Evolutionary conservation across 2,329 filamentous ascomycete species (phyloP), one percentile per base, ranked within the genome.

Genomic region (Botrytis sinoallii): DNA sequence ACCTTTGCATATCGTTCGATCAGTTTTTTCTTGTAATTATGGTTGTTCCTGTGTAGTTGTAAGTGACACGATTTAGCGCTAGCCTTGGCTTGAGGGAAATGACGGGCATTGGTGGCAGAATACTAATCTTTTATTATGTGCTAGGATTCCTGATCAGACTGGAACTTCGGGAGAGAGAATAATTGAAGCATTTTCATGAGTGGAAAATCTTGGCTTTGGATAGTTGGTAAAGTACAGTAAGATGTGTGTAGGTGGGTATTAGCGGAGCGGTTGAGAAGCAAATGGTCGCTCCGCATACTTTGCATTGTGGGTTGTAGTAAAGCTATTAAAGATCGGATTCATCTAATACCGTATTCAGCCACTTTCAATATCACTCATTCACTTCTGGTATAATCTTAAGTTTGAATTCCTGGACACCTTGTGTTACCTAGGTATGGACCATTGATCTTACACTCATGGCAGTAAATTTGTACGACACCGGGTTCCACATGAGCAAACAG

Each of bases 401-500:
- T 32, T n/a, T 32, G 1, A 2, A 59, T 5, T 20, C 7, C 4
- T 35, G 16, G 16, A 35, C n/a, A 32, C 9, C 32, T 60, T 7
- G 32, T 1, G 2, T 25, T 52, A 14, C 4, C 5, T 25, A 38
- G 1, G 7, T 38, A 22, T 25, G 0, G 18, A 9, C 57, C 4
- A 35, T 60, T 4, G 0, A 16, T 29, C n/a, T 55, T 29, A 16
- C 1, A 22, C 10, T 32, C 20, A 25, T 4, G 4, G 25, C 9
- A 60, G 20, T 60, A 14, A 22, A 60, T 35, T 18, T 38, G 0
- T 35, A 35, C 10, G 20, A 18, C n/a, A 12, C 18, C 0, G 3
- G 4, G 1, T 32, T 5, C 16, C 1, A 3, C 10, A 0, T 52
- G 10, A 12, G 16, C 1, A 20, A 8, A 35, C 20, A 20, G 1